Evolutionary conservation across 441 rosid species (phyloP), one percentile per base, ranked within the genome.

Genomic region (Rhodomyrtus psidioides): DNA sequence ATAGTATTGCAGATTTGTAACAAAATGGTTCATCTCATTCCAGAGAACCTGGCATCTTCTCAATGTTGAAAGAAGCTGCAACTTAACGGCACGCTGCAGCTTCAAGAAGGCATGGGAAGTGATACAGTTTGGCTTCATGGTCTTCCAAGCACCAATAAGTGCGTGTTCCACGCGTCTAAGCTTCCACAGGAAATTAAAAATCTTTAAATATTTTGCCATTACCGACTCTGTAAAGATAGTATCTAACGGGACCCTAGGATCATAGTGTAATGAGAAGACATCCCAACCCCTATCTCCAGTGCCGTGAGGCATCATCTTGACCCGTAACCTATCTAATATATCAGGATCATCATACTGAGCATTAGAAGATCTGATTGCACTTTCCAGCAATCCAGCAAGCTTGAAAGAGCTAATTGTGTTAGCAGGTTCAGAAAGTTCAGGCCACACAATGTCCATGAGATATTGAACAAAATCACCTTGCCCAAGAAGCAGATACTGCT

Each of bases 391-490:
- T 85, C 98, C 99, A 83, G 99, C 98, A 30, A 97, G 91, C 93
- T 95, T 95, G 88, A 97, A 96, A 28, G 98, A 93, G 87, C 99
- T 96, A 81, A 96, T 95, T 82, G 95, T 94, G 88, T 96, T 96
- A 83, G 99, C 98, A 85, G 99, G 99, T 91, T 94, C 98, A 56
- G 98, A 96, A 85, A 97, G 98, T 85, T 97, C 95, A 19, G 96
- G 94, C 86, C 97, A 98, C 82, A 95, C 96, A 87, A 92, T 95
- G 89, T 97, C 99, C 99, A 97, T 97, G 89, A 97, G 89, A 89
- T 95, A 97, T 90, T 96, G 99, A 84, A 97, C 98, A 92, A 97
- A 97, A 89, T 97, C 99, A 84, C 99, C 99, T 90, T 97, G 99
- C 86, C 99, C 99, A 26, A 97, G 94, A 30, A 97, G 92, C 86